Conservation (phyloP, 1,139 yeast genomes). For the Blastobotrys petasosporus region DNA sequence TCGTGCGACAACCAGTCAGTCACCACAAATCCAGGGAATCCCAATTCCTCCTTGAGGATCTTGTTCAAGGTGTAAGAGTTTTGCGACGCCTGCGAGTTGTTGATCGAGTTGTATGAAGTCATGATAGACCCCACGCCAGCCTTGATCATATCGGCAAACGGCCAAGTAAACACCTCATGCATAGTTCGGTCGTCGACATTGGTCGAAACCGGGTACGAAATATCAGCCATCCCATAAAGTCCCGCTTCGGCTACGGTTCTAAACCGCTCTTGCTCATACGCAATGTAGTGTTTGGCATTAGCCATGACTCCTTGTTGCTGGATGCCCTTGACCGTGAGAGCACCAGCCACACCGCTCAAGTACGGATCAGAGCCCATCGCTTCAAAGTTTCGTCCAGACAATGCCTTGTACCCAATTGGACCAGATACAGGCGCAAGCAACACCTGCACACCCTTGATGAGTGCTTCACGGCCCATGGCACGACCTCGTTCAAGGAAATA, state of each 20-base stretch:
- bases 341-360: conserved; percentile 53
- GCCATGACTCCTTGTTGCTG: conserved; percentile 53
- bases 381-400: conserved; percentile 64
- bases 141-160: conserved; percentile 56
- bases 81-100: conserved; percentile 56
- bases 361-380: conserved; percentile 62
- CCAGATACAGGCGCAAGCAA: conserved; percentile 58
- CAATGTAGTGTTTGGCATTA: conserved; percentile 7
- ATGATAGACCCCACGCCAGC: conserved; percentile 61
- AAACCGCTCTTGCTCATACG: conserved; percentile 7
- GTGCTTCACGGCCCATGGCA: conserved; percentile 53
- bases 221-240: conserved; percentile 26
- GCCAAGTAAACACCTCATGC: conserved; percentile 62
- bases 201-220: conserved; percentile 28
- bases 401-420: conserved; percentile 56
- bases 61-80: conserved; percentile 52
- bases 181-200: conserved; percentile 57
- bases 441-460: conserved; percentile 53
- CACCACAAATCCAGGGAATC: conserved; percentile 61
- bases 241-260: conserved; percentile 29
- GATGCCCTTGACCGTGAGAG: conserved; percentile 49
- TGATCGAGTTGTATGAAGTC: conserved; percentile 57
- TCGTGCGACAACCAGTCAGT: conserved; percentile 61
- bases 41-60: conserved; percentile 54
- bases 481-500: conserved; percentile 49